Base-by-base conservation (phyloP, 768 basidiomycete species). In the Rhodotorula kratochvilovae region DNA sequence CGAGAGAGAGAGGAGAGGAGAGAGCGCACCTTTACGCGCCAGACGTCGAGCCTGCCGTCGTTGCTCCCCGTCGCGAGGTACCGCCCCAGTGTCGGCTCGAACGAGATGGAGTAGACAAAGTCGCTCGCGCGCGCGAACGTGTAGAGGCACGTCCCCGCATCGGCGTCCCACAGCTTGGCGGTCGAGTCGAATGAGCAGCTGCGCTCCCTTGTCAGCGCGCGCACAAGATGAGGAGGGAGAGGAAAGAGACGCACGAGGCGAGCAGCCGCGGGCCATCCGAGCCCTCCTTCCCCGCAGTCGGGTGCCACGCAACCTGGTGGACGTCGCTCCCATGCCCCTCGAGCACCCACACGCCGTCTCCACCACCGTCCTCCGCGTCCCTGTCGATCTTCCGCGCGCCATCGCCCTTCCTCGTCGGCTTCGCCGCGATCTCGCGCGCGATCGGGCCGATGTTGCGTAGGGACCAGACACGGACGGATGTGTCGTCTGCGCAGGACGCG, bases 131-230 rank as follows among this genome's bases (percentile, higher is more conserved):
- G 89, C 12, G 80, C 79, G 77, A 95, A 88, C 29, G 87, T 83
- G 70, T 86, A 84, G 45, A 91, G 79, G 78, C 91, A 93, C 55
- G 86, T 84, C 39, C 91, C 91, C 0, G 88, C 88, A 56, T 85
- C 84, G 6, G 87, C 86, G 79, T 93, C 89, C 92, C 92, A 95
- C 42, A 95, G 74, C 53, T 90, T 86, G 10, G 89, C 86, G 3
- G 90, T 90, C 23, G 83, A 82, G 77, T 95, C 92, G 77, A 91
- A 91, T 10, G 90, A 90, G 17, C 88, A 86, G 15, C 90, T 92
- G 74, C 12, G 45, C 29, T 39, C 39, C 39, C 6, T 39, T 13
- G 13, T 6, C 39, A 39, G n/a, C 39, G 58, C 31, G n/a, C 36
- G 7, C 25, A 31, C 11, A 27, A 27, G 48, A 42, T 11, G 25